phyloP scores from a whole-genome alignment of 768 basidiomycete genomes.

The Austroboletus festivus region DNA sequence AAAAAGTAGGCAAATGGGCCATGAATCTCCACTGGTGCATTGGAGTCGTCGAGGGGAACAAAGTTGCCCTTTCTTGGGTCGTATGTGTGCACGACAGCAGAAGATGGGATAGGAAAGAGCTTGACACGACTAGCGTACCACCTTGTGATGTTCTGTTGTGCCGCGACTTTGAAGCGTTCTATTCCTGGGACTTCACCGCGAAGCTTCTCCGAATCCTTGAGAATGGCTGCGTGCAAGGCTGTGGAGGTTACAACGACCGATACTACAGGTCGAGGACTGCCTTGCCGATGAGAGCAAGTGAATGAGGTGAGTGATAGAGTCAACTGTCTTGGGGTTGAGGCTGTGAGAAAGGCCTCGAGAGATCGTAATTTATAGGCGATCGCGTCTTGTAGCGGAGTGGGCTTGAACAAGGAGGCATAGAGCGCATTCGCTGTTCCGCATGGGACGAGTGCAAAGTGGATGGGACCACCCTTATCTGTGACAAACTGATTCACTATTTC shows the following conservation, averaged over 20 bases:
- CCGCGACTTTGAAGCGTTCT: slow-evolving; percentile 87
- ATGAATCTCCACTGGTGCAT: slow-evolving; percentile 43
- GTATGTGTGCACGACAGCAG: slow-evolving; percentile 54
- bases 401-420: slow-evolving; percentile 73
- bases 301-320: slow-evolving; percentile 54
- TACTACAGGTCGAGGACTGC: slow-evolving; percentile 29
- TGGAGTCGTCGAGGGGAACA: slow-evolving; percentile 37
- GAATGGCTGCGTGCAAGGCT: slow-evolving; percentile 78
- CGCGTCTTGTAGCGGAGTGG: slow-evolving; percentile 26
- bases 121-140: slow-evolving; percentile 66
- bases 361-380: slow-evolving; percentile 51
- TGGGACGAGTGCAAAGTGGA: slow-evolving; percentile 59
- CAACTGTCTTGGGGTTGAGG: slow-evolving; percentile 39
- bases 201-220: slow-evolving; percentile 77
- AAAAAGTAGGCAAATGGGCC: slow-evolving; percentile 90
- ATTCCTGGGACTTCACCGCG: slow-evolving; percentile 68
- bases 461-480: no score
- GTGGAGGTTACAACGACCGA: slow-evolving; percentile 89
- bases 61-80: slow-evolving; percentile 51
- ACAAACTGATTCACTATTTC: slow-evolving; percentile 71
- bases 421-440: slow-evolving; percentile 94
- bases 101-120: slow-evolving; percentile 46
- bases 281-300: slow-evolving; percentile 23
- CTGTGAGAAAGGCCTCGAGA: slow-evolving; percentile 47
- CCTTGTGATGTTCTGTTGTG: slow-evolving; percentile 63